Base-by-base conservation (phyloP, 306 rosid species). In the Lotus japonicus region DNA sequence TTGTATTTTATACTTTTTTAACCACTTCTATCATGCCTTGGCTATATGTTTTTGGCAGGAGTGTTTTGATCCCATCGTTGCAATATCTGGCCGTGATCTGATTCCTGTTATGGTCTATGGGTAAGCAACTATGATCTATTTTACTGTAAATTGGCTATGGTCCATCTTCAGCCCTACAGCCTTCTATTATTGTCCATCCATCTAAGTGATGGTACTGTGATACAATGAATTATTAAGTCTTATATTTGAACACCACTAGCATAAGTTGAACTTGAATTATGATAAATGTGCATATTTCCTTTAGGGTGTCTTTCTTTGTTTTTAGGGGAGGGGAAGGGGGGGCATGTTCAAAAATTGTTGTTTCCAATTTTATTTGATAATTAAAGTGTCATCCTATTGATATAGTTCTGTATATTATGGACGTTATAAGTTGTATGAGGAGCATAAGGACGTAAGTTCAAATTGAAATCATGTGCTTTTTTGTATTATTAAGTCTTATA, bases 31-130 rank as follows among this genome's bases (percentile, higher is more conserved):
- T 48, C 68, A 36, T 76, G 79, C n/a, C n/a, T n/a, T n/a, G n/a
- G n/a, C n/a, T n/a, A n/a, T n/a, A n/a, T n/a, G n/a, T n/a, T 58
- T 67, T 88, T 79, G 55, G 61, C 92, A 90, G 99, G 99, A 95
- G 75, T 90, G 99, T 73, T 95, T 95, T 85, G 99, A 95, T 71
- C 99, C 99, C 73, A 95, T 95, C 68, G 96, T 95, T 79, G 97
- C 99, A 41, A 11, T 65, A 59, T 95, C 99, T 13, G 99, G 99
- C 55, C 97, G 99, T 67, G 99, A 95, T 79, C 70, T 95, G 85
- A 95, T 95, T 76, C 99, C 99, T 64, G 97, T 95, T 46, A 95
- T 95, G 99, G 97, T 95, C 45, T 95, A 95, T 4, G 99, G 99
- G 99, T 95, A 71, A 84, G 95, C 56, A 72, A 48, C 54, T 68